Conservation (phyloP, 306 rosid species). For the Acacia confusa region DNA sequence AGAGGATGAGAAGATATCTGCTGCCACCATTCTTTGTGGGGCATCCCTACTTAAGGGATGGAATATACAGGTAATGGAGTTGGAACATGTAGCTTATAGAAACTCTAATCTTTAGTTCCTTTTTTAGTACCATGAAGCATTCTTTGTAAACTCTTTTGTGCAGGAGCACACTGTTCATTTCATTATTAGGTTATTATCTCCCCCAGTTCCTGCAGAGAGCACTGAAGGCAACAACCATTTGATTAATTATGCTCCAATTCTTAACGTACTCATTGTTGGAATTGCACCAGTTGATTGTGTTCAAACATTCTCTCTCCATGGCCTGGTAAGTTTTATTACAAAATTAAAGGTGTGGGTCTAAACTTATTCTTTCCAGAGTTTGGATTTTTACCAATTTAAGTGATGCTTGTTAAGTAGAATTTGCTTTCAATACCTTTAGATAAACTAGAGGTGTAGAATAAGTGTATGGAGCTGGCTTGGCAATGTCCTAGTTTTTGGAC, state of each 20-base stretch:
- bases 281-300: conserved; percentile 88
- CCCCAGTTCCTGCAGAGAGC: conserved; percentile 67
- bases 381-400: conserved; percentile 4
- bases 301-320: conserved; percentile 90
- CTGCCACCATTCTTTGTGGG: conserved; percentile 92
- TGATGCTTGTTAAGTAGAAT: background rate
- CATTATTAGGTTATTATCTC: conserved; percentile 82
- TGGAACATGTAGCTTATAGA: conserved; percentile 1
- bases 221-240: conserved; percentile 69
- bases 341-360: background rate
- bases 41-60: conserved; percentile 91
- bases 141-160: conserved; percentile 28
- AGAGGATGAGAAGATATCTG: conserved; percentile 86
- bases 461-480: background rate
- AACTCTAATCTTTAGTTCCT: conserved; percentile 14
- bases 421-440: background rate
- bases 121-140: conserved; percentile 16
- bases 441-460: background rate
- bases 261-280: conserved; percentile 79
- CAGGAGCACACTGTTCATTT: conserved; percentile 93
- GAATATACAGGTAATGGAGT: conserved; percentile 81
- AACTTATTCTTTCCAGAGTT: background rate
- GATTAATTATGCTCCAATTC: conserved; percentile 78
- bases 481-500: background rate
- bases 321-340: conserved; percentile 65